phyloP scores from a whole-genome alignment of 768 basidiomycete species.

The Dentipellis fragilis region DNA sequence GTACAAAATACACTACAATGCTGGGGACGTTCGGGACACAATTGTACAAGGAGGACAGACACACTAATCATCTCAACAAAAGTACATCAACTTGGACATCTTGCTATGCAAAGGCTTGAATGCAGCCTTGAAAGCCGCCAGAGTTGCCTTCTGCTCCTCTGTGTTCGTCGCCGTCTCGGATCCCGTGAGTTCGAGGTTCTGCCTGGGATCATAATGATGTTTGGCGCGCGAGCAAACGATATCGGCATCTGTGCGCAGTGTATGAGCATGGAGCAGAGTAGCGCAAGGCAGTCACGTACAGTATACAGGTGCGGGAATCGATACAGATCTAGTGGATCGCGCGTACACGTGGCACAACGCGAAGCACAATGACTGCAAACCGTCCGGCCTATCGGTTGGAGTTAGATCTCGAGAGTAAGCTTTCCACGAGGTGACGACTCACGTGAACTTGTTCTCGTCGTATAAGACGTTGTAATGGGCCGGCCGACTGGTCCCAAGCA shows the following conservation, averaged over 20 bases:
- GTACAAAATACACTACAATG: no score
- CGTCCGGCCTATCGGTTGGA: constrained; percentile 38
- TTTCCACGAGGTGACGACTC: constrained; percentile 11
- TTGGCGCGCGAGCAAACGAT: constrained; percentile 69
- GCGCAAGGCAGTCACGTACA: constrained; percentile 34
- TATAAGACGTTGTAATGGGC: constrained; percentile 46
- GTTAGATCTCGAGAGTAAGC: constrained; percentile 4
- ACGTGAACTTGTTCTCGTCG: constrained; percentile 57
- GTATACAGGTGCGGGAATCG: constrained; percentile 76
- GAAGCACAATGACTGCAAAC: constrained; percentile 61
- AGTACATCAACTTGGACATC: constrained; percentile 31
- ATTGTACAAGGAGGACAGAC: no score
- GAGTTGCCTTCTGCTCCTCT: constrained; percentile 28
- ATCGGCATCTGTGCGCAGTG: constrained; percentile 50
- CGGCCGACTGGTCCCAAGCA: constrained; percentile 67
- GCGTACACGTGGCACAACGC: constrained; percentile 77
- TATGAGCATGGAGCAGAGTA: background rate
- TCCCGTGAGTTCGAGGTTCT: constrained; percentile 49
- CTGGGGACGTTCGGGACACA: no score
- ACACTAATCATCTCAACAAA: constrained; percentile 17
- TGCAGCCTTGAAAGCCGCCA: constrained; percentile 31
- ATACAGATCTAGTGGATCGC: constrained; percentile 70
- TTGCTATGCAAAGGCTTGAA: constrained; percentile 49
- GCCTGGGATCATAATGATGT: constrained; percentile 66
- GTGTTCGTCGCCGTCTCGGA: constrained; percentile 33